Percentiles rank a stretch among this genome's conserved stretches.
Conservation (phyloP, 2,329 filamentous ascomycete species). For the Pseudomassariella vexata region DNA sequence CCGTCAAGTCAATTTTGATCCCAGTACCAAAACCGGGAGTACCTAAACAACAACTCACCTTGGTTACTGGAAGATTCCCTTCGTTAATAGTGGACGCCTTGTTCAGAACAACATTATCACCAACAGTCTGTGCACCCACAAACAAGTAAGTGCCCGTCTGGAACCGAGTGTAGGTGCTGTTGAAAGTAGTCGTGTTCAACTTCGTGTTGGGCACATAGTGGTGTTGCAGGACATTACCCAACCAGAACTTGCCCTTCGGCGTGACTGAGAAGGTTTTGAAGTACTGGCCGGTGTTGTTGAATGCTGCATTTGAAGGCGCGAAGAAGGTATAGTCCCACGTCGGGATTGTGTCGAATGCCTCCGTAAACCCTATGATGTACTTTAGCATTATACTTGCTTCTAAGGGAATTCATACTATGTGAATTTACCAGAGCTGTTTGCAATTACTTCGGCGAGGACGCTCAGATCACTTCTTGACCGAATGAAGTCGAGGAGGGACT, state of each 20-base stretch:
- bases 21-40: background rate
- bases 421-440: background rate
- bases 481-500: background rate
- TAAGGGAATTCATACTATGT: too few species aligned
- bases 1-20: background rate
- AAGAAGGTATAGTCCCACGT: conserved; percentile 25
- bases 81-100: conserved; percentile 9
- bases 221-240: conserved; percentile 19
- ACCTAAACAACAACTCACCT: conserved; percentile 9
- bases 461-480: background rate
- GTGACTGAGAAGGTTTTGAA: conserved; percentile 18
- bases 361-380: conserved; percentile 21
- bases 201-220: conserved; percentile 19
- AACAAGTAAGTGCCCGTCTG: conserved; percentile 20
- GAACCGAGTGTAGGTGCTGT: conserved; percentile 13
- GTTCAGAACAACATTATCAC: conserved; percentile 15
- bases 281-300: conserved; percentile 21
- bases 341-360: conserved; percentile 20
- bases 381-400: too few species aligned
- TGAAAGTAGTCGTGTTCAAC: conserved; percentile 14
- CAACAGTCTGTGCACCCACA: conserved; percentile 14
- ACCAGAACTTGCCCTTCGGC: conserved; percentile 21
- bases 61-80: conserved; percentile 13
- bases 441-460: background rate
- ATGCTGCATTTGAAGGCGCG: conserved; percentile 22